Evolutionary conservation across 345 rosid genomes (phyloP).

Genomic region (Populus ilicifolia): DNA sequence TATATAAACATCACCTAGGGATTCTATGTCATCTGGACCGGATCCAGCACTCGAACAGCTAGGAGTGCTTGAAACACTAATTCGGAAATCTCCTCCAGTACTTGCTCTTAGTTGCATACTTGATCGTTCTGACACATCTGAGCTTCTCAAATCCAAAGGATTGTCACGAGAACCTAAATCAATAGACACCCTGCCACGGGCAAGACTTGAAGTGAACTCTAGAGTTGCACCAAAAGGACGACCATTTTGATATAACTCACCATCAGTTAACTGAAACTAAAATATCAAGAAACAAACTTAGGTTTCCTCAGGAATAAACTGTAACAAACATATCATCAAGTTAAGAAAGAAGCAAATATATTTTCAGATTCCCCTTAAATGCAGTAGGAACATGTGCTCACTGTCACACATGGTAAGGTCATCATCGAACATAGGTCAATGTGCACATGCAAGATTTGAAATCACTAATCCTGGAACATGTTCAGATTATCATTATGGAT

Average conservation of each 20-base stretch:
- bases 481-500: no score
- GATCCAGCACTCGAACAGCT: constrained; percentile 92
- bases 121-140: constrained; percentile 83
- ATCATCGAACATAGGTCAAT: not conserved
- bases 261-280: constrained; percentile 52
- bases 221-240: constrained; percentile 48
- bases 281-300: constrained; percentile 3
- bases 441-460: not conserved
- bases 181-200: constrained; percentile 55
- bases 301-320: not conserved
- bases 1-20: constrained; percentile 85
- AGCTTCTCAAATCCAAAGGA: constrained; percentile 38
- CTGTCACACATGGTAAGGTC: not conserved
- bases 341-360: not conserved
- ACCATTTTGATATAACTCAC: constrained; percentile 40
- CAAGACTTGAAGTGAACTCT: constrained; percentile 44
- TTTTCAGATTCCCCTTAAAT: not conserved
- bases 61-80: constrained; percentile 93
- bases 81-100: constrained; percentile 71
- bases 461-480: not conserved
- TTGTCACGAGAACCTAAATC: constrained; percentile 46
- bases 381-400: not conserved
- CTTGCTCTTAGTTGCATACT: constrained; percentile 87
- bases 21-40: constrained; percentile 98
- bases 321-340: not conserved